Evolutionary conservation across 192 early-diverging fungal species (phyloP), one percentile per base, ranked within the genome.

Genomic region (Gamsiella multidivaricata): DNA sequence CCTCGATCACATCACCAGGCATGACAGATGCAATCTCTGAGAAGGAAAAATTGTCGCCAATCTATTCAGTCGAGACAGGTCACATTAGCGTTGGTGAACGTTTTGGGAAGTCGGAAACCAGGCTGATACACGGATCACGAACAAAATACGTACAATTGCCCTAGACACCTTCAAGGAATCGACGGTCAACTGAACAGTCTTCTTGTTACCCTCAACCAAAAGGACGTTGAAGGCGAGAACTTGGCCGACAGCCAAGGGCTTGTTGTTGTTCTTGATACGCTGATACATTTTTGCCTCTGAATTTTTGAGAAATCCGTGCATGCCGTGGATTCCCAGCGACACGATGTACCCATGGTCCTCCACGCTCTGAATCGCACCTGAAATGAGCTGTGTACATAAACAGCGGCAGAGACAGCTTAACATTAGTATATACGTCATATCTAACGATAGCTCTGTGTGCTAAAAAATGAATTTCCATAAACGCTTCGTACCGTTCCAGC

Each of bases 291-390:
- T 83, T 0, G 93, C 88, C 28, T 91, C 86, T 34, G 87, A 84
- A 43, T 90, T 84, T 23, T 91, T 85, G 54, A 96, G 68, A 68
- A 98, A 98, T 15, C 90, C 92, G 41, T 88, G 80, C 7, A 93
- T 50, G 14, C 82, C 83, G 17, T 81, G 81, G 41, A 98, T 73
- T 18, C 96, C 96, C 18, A 89, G 76, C 23, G 85, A 88, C 20
- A 98, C 68, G 42, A 97, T 85, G 61, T 95, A 97, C 26, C 97
- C 97, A 69, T 95, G 95, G 83, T 98, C 97, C 81, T 98, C 96
- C 4, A 93, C 86, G 68, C 92, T 94, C 58, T 89, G 79, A 22
- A 98, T 88, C 26, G 88, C 82, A 49, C 88, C 91, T 22, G 89
- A 70, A 58, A 97, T 41, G 23, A 88, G 51, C 87, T 83, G 8